Evolutionary conservation across 2,329 filamentous ascomycete species (phyloP).

Genomic region (Didymella glomerata): DNA sequence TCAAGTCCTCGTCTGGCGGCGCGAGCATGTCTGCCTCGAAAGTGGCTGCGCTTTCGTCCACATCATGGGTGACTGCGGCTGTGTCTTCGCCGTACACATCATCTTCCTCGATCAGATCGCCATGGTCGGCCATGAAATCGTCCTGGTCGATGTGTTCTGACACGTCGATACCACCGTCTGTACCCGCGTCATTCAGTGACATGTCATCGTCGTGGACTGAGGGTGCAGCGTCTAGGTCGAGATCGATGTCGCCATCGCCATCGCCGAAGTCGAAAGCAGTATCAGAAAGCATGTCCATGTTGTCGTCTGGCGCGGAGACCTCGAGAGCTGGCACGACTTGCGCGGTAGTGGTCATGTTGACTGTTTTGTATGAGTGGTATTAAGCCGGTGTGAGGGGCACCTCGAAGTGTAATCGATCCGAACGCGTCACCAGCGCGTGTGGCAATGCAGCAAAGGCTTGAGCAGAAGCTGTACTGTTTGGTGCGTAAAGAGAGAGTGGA

Average conservation of each 20-base stretch:
- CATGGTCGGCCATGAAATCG: slow-evolving; percentile 51
- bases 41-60: slow-evolving; percentile 1
- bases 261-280: slow-evolving; percentile 58
- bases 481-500: slow-evolving; percentile 1
- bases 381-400: slow-evolving; percentile 11
- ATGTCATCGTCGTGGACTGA: slow-evolving; percentile 57
- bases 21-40: slow-evolving; percentile 17
- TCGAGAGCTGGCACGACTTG: slow-evolving; percentile 36
- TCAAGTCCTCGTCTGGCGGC: slow-evolving; percentile 40
- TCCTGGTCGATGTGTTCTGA: slow-evolving; percentile 39
- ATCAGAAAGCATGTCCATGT: slow-evolving; percentile 65
- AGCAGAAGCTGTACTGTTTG: slow-evolving; percentile 1
- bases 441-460: neutral
- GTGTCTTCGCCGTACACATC: slow-evolving; percentile 27
- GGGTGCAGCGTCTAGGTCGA: slow-evolving; percentile 57
- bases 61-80: slow-evolving; percentile 17
- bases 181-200: slow-evolving; percentile 62
- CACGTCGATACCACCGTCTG: slow-evolving; percentile 35
- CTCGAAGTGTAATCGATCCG: slow-evolving; percentile 13
- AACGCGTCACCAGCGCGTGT: slow-evolving; percentile 30
- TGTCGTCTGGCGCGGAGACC: slow-evolving; percentile 55
- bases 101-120: slow-evolving; percentile 43
- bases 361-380: neutral
- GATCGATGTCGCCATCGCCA: slow-evolving; percentile 68
- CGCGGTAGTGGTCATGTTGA: slow-evolving; percentile 38